Evolutionary conservation across 1,284 basidiomycete genomes (phyloP), one percentile per base, ranked within the genome.

Genomic region (Phlebopus sp.): DNA sequence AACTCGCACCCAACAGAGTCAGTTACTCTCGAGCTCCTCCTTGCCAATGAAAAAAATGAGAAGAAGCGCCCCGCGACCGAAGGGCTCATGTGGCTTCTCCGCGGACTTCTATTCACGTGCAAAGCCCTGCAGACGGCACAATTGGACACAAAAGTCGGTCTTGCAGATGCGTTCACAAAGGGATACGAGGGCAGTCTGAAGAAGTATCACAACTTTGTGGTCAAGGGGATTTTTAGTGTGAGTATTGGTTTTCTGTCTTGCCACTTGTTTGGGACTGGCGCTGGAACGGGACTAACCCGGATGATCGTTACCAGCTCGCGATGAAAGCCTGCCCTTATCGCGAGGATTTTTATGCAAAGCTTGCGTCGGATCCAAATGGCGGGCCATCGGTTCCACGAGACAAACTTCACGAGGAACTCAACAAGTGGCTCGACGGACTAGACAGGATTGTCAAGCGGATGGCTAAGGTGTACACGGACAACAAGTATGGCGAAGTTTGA

Each of bases 241-340:
- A 55, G 92, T 82, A 15, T 18, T n/a, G n/a, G n/a, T n/a, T n/a
- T 17, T 7, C 31, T 46, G 1, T 13, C 19, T 14, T 17, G 0
- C 18, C 21, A 15, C 29, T 31, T 29, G 27, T 36, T 42, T 49
- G n/a, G 44, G 23, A 37, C 32, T 53, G 23, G n/a, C n/a, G n/a
- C n/a, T n/a, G n/a, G n/a, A 55, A 29, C 27, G 10, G 4, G n/a
- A 30, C 5, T 25, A 4, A n/a, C 32, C 1, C 17, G 10, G 2
- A 23, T 8, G 6, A 4, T n/a, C 9, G 6, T 25, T 29, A 18
- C 35, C 18, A 56, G 56, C 2, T 55, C 39, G 96, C 96, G 5
- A 93, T 99, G 92, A 97, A 90, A 63, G 93, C 95, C 0, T 97
- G 94, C 73, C 96, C 96, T 0, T 92, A 92, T 70, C 90, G 95